phyloP scores from a whole-genome alignment of 2,329 filamentous ascomycete genomes.

The Sordariomycetes sp. region DNA sequence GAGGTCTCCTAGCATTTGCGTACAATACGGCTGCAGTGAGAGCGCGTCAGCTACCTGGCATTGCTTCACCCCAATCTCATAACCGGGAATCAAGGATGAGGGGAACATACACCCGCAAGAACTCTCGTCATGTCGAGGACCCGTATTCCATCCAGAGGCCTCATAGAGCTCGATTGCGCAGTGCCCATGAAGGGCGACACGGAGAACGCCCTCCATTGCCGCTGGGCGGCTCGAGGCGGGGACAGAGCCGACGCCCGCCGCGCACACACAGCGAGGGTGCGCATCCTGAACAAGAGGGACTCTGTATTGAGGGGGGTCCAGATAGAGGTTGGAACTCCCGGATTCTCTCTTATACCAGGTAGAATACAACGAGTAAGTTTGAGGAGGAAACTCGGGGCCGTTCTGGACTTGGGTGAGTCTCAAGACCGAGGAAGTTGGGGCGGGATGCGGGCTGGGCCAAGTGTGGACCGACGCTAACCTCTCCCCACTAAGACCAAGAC shows the following conservation, averaged over 20 bases:
- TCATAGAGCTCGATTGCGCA: constrained; percentile 4
- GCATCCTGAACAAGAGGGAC: not conserved
- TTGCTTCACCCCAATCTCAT: not conserved
- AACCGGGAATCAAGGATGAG: not conserved
- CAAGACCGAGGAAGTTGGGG: not conserved
- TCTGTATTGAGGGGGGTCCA: not conserved
- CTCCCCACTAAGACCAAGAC: not conserved
- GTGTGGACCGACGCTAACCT: not conserved
- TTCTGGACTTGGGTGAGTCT: not conserved
- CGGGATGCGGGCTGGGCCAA: not conserved
- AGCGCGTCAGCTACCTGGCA: constrained; percentile 7
- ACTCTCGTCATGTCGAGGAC: constrained; percentile 97
- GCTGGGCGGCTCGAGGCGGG: not conserved
- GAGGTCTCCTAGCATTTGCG: constrained; percentile 90
- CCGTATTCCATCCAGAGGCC: constrained; percentile 73
- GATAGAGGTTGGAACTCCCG: too few relatives aligned
- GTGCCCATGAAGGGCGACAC: not conserved
- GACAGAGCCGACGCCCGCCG: not conserved
- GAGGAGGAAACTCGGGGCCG: not conserved
- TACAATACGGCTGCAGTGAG: constrained; percentile 72
- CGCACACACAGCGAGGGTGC: not conserved
- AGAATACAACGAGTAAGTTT: not conserved
- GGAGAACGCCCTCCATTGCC: not conserved
- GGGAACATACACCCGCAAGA: constrained; percentile 67
- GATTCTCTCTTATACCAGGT: not conserved